Percentiles rank a stretch among this genome's conserved stretches.
These are phyloP conservation scores for Apophysomyces elegans DNA, from an alignment of 371 early-diverging fungal genomes.

Conservation along the genomic window DNA sequence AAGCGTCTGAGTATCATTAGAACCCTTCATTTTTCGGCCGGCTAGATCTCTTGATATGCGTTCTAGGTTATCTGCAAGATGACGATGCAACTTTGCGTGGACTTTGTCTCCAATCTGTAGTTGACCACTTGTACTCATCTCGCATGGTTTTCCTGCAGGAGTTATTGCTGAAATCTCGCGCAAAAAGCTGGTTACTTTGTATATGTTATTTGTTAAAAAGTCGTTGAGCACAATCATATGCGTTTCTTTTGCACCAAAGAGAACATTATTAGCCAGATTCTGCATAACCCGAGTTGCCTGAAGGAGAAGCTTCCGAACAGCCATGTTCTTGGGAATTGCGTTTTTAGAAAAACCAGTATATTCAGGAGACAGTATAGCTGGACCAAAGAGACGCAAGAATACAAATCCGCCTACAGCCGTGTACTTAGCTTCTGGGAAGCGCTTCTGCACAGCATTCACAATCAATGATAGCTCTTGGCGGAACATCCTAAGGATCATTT, in stretches of 20 bases:
- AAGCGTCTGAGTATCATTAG: slow-evolving; percentile 27
- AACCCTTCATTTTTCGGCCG: slow-evolving; percentile 19
- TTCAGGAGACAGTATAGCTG: slow-evolving; percentile 89
- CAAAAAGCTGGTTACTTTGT: slow-evolving; percentile 60
- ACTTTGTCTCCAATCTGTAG: slow-evolving; percentile 20
- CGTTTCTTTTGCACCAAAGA: slow-evolving; percentile 90
- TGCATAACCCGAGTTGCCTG: slow-evolving; percentile 94
- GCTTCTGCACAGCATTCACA: slow-evolving; percentile 69
- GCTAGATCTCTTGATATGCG: slow-evolving; percentile 39
- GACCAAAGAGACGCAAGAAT: slow-evolving; percentile 91
- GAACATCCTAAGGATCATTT: slow-evolving; percentile 43
- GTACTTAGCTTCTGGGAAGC: slow-evolving; percentile 82
- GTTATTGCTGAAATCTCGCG: slow-evolving; percentile 53
- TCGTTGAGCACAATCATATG: slow-evolving; percentile 86
- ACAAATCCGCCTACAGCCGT: slow-evolving; percentile 92
- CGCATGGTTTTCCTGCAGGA: not conserved
- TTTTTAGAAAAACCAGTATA: slow-evolving; percentile 49
- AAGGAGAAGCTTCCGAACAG: slow-evolving; percentile 81
- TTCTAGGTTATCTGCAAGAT: slow-evolving; percentile 43
- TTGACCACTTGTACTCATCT: not conserved
- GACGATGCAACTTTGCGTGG: slow-evolving; percentile 42
- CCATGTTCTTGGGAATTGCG: slow-evolving; percentile 51
- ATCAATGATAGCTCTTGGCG: slow-evolving; percentile 80
- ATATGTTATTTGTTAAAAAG: slow-evolving; percentile 75
- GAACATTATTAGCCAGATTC: slow-evolving; percentile 92